Conservation (phyloP, 176 grass and related monocot species). For the Guadua angustifolia region DNA sequence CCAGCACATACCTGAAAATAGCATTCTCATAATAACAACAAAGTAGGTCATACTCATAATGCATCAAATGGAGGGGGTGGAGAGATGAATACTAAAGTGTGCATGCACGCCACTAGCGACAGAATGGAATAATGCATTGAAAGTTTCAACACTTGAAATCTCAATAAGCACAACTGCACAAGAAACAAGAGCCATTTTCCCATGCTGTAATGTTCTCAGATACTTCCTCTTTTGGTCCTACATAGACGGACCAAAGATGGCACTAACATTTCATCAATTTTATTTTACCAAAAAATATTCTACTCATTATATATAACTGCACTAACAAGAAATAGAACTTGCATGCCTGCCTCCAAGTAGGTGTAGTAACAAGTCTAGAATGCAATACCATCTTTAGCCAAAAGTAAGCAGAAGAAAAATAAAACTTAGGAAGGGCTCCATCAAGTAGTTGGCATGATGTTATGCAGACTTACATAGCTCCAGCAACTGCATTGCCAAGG, state of each 20-base stretch:
- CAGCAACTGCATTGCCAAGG: slow-evolving; percentile 96
- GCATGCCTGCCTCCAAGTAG: background rate
- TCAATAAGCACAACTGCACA: background rate
- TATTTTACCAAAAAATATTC: slow-evolving; percentile 31
- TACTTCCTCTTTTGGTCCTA: background rate
- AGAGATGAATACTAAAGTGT: background rate
- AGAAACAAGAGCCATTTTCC: background rate
- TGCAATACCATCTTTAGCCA: background rate
- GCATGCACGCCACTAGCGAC: background rate
- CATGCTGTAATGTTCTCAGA: slow-evolving; percentile 16
- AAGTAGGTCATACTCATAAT: background rate
- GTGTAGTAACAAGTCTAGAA: background rate
- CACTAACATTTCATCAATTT: background rate
- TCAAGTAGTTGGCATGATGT: background rate
- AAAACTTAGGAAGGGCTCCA: background rate
- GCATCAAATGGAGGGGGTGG: background rate
- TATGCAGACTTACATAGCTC: slow-evolving; percentile 77
- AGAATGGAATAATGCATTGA: slow-evolving; percentile 1
- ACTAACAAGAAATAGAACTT: background rate
- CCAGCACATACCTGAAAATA: slow-evolving; percentile 85
- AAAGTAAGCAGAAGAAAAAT: background rate
- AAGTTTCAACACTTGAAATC: slow-evolving; percentile 6
- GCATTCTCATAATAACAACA: background rate
- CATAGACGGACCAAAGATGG: background rate
- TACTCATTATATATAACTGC: background rate